These are phyloP conservation scores for Articulospora tetracladia DNA, from an alignment of 495 filamentous ascomycete genomes.

Conservation along the genomic window DNA sequence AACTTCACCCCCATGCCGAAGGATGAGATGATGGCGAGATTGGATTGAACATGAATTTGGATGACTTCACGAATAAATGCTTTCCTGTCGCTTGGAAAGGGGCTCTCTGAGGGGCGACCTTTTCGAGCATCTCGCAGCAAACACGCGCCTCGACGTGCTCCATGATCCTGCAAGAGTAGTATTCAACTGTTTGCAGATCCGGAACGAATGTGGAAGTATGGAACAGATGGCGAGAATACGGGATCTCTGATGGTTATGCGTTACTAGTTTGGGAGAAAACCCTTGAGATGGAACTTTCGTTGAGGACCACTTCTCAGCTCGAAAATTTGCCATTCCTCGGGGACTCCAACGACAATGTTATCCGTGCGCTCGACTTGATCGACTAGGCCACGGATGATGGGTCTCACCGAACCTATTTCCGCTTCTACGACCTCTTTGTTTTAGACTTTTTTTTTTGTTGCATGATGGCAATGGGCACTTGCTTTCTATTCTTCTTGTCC, in stretches of 20 bases:
- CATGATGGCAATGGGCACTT: constrained; percentile 27
- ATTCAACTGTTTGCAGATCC: constrained; percentile 24
- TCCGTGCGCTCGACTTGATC: constrained; percentile 14
- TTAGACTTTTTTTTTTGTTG: constrained; percentile 29
- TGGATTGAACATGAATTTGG: constrained; percentile 65
- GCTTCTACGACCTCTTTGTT: constrained; percentile 19
- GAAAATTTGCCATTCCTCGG: constrained; percentile 15
- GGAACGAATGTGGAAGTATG: constrained; percentile 24
- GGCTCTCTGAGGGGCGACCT: constrained; percentile 15
- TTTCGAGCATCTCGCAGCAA: constrained; percentile 23
- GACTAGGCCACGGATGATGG: constrained; percentile 16
- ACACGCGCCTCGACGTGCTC: constrained; percentile 24
- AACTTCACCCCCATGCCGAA: constrained; percentile 87
- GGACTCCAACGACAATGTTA: constrained; percentile 8
- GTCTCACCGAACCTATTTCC: constrained; percentile 12
- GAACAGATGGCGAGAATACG: constrained; percentile 19
- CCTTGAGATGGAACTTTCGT: constrained; percentile 22
- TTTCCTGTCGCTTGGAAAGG: constrained; percentile 24
- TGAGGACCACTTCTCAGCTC: constrained; percentile 19
- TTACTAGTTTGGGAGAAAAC: constrained; percentile 26
- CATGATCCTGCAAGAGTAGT: constrained; percentile 26
- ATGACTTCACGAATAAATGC: constrained; percentile 27
- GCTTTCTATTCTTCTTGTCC: constrained; percentile 31
- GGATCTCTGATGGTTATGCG: constrained; percentile 25
- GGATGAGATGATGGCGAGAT: constrained; percentile 94